Conservation (phyloP, 225 moss, liverwort and hornwort species). For the Bryum argenteum region DNA sequence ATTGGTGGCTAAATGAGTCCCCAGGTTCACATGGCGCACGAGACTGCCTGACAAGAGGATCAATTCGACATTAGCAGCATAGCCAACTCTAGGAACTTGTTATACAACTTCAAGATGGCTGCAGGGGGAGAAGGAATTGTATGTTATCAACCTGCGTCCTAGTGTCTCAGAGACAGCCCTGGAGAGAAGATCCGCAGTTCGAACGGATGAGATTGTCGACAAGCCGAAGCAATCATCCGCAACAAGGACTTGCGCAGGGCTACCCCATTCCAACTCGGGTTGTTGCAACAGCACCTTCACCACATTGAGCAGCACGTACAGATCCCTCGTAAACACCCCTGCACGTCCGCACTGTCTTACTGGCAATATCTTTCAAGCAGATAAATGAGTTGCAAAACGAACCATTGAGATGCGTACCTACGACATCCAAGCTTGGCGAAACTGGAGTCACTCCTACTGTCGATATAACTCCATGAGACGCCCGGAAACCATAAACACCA, state of each 20-base stretch:
- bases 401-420: constrained; percentile 39
- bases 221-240: constrained; percentile 82
- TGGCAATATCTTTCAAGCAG: too few relatives aligned
- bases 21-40: constrained; percentile 82
- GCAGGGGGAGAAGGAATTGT: constrained; percentile 23
- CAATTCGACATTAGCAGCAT: constrained; percentile 33
- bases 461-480: constrained; percentile 50
- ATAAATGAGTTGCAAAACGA: not conserved
- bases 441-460: constrained; percentile 43
- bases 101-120: not conserved
- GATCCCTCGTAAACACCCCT: constrained; percentile 79
- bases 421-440: constrained; percentile 51
- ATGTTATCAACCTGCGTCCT: constrained; percentile 71
- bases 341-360: constrained; percentile 2
- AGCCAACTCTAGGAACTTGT: constrained; percentile 6
- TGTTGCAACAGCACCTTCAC: constrained; percentile 70
- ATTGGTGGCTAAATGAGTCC: constrained; percentile 64
- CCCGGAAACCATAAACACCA: constrained; percentile 56
- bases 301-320: constrained; percentile 60
- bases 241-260: constrained; percentile 67
- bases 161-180: constrained; percentile 71
- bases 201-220: constrained; percentile 71
- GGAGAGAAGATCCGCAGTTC: constrained; percentile 72
- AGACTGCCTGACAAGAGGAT: constrained; percentile 65
- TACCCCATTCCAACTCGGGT: constrained; percentile 60